Evolutionary conservation across 2,329 filamentous ascomycete genomes (phyloP).

Genomic region (Aspergillus ruber): DNA sequence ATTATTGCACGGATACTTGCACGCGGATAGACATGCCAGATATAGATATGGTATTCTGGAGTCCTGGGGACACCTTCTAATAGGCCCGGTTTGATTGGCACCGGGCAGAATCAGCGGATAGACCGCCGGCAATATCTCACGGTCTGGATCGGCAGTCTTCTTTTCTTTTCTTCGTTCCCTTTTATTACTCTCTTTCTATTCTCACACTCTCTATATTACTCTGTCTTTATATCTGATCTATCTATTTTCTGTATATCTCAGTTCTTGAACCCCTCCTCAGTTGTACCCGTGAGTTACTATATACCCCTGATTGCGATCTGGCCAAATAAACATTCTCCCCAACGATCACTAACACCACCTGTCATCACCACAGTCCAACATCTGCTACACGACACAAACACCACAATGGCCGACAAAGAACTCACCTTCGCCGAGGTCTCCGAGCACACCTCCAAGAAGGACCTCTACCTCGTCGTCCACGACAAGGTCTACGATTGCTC

Average conservation of each 20-base stretch:
- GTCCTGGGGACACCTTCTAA: background rate
- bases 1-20: background rate
- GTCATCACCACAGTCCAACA: background rate
- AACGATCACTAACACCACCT: background rate
- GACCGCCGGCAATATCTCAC: constrained; percentile 2
- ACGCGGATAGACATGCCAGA: background rate
- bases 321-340: background rate
- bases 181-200: background rate
- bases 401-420: constrained; percentile 52
- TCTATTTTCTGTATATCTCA: background rate
- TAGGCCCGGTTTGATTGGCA: background rate
- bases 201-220: background rate
- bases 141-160: constrained; percentile 1
- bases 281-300: no score
- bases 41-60: no score
- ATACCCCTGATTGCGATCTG: constrained; percentile 1
- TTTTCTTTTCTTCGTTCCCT: constrained; percentile 3
- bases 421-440: constrained; percentile 76
- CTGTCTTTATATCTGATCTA: constrained; percentile 1
- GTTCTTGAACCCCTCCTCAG: no score
- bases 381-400: constrained; percentile 11
- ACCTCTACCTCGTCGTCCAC: constrained; percentile 84
- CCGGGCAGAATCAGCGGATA: background rate
- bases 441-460: constrained; percentile 84
- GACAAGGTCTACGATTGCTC: constrained; percentile 91